Evolutionary conservation across 2,329 filamentous ascomycete species (phyloP), one percentile per base, ranked within the genome.

Genomic region (Cladophialophora psammophila): DNA sequence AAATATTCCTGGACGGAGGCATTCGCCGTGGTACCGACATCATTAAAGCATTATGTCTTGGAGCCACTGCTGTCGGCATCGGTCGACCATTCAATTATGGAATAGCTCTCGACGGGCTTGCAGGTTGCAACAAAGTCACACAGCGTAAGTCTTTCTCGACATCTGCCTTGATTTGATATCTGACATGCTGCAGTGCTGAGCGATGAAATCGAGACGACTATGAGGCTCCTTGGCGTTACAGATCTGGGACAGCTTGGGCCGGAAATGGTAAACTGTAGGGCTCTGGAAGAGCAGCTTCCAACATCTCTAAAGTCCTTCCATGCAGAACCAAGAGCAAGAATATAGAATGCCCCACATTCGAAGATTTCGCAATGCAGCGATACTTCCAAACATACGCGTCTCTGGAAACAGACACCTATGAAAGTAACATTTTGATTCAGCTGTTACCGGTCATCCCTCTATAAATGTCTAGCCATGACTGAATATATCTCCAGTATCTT

Each of bases 11-110:
- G 20, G 85, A 87, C 62, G 83, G 85, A 32, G 85, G 84, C 0
- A 82, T 87, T 61, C 79, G 82, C 34, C 80, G 85, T 1, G 85
- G 84, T 0, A 82, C 83, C 0, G 85, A 87, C 68, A 81, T 87
- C 3, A 77, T 87, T 34, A 86, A 86, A 70, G 84, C 84, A 0
- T 72, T 87, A 7, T 82, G 81, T 18, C 76, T 87, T 0, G 85
- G 85, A 0, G 85, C 84, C 2, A 85, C 80, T 0, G 84, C 83
- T 7, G 84, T 86, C 2, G 83, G 84, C 0, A 80, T 87, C 60
- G 85, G 84, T 0, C 75, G 85, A 20, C 84, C 83, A 13, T 84
- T 83, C 69, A 74, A 86, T 13, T 87, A 84, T 69, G 81, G 82
- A 2, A 75, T 84, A 18, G 81, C 50, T 13, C 82, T 59, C 8